Evolutionary conservation across 1,284 basidiomycete species (phyloP), one percentile per base, ranked within the genome.

Genomic region (Agaricales sp.): DNA sequence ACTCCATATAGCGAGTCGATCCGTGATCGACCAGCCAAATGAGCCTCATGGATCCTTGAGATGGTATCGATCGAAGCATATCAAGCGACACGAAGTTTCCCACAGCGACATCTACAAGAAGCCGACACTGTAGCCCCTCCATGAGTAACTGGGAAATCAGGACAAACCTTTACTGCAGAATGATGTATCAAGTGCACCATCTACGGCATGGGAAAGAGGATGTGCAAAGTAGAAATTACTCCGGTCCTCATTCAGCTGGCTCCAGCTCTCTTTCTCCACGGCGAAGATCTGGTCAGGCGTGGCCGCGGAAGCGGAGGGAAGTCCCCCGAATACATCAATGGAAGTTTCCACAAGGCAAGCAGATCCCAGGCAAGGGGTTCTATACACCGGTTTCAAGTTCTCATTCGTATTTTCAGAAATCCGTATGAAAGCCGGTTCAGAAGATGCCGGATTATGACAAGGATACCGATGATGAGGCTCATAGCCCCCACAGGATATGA

Each of bases 141-240:
- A n/a, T n/a, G n/a, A n/a, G n/a, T n/a, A 45, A 57, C 46, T 38
- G 12, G 18, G 20, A 13, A n/a, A 14, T 19, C 16, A 13, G 16
- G 45, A 21, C 12, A 21, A 4, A 41, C 39, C 39, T 11, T 18
- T 20, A 58, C 78, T 78, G 41, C 65, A 64, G 55, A 83, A 84
- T 2, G 62, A 67, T 26, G 78, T 80, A 4, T 61, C 59, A 1
- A 59, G 50, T 18, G 65, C 58, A 13, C 72, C 70, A 62, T 84
- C 80, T 2, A 81, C 78, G 3, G 78, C 78, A 56, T 65, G 62
- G 11, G 76, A 80, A 18, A 70, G 67, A n/a, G 78, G 62, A 58
- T 73, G 63, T 1, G 59, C 53, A 21, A 74, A 51, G 57, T 78
- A 81, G 53, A 68, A 59, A 14, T 56, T 46, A 43, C 59, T 62